These are phyloP conservation scores for Barbarea vulgaris DNA, from an alignment of 345 rosid species.

Conservation along the genomic window DNA sequence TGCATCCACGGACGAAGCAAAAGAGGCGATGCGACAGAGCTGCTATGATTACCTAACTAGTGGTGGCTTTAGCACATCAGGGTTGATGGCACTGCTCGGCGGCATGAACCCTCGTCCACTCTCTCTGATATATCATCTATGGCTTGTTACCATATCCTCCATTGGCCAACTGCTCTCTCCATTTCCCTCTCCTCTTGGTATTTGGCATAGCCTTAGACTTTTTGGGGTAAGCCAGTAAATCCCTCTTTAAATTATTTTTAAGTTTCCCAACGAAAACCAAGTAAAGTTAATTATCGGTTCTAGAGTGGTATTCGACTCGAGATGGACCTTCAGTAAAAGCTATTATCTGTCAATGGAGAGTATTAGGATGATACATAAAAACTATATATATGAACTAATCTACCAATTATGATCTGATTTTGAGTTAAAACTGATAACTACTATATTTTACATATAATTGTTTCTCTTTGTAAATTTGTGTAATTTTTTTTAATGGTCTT, in stretches of 20 bases:
- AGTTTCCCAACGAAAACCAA: too few species aligned
- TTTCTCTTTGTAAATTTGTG: background rate
- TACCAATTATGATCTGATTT: too few species aligned
- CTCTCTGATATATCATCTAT: conserved; percentile 39
- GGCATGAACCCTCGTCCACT: conserved; percentile 42
- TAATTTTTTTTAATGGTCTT: background rate
- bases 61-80: conserved; percentile 26
- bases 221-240: conserved; percentile 14
- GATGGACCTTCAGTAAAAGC: too few species aligned
- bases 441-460: background rate
- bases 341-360: too few species aligned
- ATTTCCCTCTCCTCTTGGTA: conserved; percentile 39
- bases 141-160: conserved; percentile 26
- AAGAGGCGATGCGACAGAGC: conserved; percentile 39
- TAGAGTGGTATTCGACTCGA: too few species aligned
- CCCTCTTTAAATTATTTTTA: too few species aligned
- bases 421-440: too few species aligned
- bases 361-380: too few species aligned
- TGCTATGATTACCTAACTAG: conserved; percentile 33
- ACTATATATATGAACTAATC: too few species aligned
- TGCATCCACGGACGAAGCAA: conserved; percentile 39
- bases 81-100: conserved; percentile 36
- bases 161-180: conserved; percentile 39
- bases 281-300: too few species aligned
- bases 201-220: conserved; percentile 38